These are phyloP conservation scores for Chlorophyllum brunneum DNA, from an alignment of 768 basidiomycete genomes.

Conservation along the genomic window DNA sequence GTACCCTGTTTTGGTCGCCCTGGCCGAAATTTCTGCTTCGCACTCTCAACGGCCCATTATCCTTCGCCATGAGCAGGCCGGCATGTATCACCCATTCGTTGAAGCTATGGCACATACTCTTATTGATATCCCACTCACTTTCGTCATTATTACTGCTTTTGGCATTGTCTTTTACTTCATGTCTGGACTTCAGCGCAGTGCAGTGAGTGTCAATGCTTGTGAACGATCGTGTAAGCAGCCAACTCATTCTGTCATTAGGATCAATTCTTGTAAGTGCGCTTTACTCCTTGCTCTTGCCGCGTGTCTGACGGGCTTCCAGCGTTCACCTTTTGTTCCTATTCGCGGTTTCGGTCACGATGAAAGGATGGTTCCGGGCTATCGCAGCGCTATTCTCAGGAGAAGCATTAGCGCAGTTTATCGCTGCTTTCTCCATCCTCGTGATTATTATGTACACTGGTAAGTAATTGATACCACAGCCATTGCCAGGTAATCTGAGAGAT, in stretches of 20 bases:
- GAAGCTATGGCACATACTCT: conserved; percentile 50
- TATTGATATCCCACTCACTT: conserved; percentile 56
- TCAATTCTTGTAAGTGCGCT: conserved; percentile 61
- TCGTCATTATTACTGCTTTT: conserved; percentile 42
- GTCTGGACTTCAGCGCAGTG: conserved; percentile 49
- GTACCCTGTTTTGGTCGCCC: conserved; percentile 51
- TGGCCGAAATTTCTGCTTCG: conserved; percentile 63
- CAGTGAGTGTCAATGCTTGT: conserved; percentile 16
- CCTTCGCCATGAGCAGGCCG: conserved; percentile 50
- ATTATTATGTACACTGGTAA: conserved; percentile 30
- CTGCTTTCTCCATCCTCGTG: conserved; percentile 35
- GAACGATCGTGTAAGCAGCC: neutral
- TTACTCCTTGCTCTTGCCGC: too few species aligned
- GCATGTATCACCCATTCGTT: conserved; percentile 44
- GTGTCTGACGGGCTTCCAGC: too few species aligned
- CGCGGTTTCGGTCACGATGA: too few species aligned
- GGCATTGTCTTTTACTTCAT: conserved; percentile 57
- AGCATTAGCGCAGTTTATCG: conserved; percentile 60
- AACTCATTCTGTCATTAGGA: neutral
- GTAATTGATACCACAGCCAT: neutral
- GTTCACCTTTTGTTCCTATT: too few species aligned
- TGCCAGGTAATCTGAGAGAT: neutral
- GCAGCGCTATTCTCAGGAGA: conserved; percentile 59
- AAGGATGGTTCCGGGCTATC: conserved; percentile 71
- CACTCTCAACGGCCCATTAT: conserved; percentile 61